Evolutionary conservation across 2,329 filamentous ascomycete genomes (phyloP), one percentile per base, ranked within the genome.

Genomic region (Fusarium sublunatum): DNA sequence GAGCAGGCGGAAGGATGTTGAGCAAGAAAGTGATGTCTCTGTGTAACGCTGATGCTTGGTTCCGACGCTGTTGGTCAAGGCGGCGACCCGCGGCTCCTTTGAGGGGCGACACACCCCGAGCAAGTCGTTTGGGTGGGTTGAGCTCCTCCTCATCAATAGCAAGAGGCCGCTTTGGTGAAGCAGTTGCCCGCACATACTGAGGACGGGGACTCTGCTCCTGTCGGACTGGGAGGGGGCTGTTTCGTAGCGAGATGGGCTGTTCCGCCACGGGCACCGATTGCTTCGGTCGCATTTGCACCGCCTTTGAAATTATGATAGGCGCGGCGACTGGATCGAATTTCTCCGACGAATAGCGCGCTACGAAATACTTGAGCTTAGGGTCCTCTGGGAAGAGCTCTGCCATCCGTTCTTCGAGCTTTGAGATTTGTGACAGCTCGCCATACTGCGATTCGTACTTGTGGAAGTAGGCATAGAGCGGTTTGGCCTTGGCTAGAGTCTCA

Each of bases 371-470:
- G 35, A 97, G 82, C 53, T 86, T 88, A 4, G 92, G 89, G 70
- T 97, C 94, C 56, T 93, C 88, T 1, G 93, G 93, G 76, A 92
- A 99, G n/a, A 97, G 83, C 72, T 97, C 93, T 22, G 86, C 86
- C 93, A 99, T 98, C 42, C 95, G 88, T 70, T 89, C 90, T 76
- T 99, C 96, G 13, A 99, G 83, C 74, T 96, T 95, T 64, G 88
- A 87, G 50, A 99, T 92, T 70, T 98, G 93, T 6, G 91, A 87
- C 6, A 98, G 84, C 74, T 99, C 95, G 53, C 96, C 95, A 71
- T 93, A 99, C 64, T 93, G 89, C 10, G 93, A 93, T 78, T 99
- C 95, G 74, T 96, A 97, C 69, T 93, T 90, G 77, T 99, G 94
- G 75, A 99, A 94, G 77, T 94, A 98, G 3, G 88, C 83, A 71